These are phyloP conservation scores for Pleoardoris graminearum DNA, from an alignment of 2,329 filamentous ascomycete genomes.

Conservation along the genomic window DNA sequence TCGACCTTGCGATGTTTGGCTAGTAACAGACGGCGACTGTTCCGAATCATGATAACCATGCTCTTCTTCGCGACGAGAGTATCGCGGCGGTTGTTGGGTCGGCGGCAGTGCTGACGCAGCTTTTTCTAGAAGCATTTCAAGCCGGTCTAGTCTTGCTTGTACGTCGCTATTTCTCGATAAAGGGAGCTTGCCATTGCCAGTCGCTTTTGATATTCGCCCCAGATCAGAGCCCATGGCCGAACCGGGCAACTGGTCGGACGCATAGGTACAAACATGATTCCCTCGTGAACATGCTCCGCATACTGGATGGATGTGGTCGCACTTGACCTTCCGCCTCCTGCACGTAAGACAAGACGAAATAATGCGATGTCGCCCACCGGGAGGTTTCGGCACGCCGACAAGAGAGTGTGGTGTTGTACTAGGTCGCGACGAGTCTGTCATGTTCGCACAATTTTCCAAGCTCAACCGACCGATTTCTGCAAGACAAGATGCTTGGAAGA, in stretches of 20 bases:
- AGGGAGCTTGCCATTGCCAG: conserved; percentile 24
- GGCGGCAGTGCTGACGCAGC: conserved; percentile 31
- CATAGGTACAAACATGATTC: conserved; percentile 43
- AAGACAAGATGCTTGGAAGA: not conserved
- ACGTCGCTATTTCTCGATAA: conserved; percentile 36
- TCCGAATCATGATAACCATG: conserved; percentile 27
- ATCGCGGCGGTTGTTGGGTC: conserved; percentile 13
- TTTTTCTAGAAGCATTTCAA: conserved; percentile 42
- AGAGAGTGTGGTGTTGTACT: conserved; percentile 29
- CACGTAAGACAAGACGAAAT: conserved; percentile 47
- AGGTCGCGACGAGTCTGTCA: conserved; percentile 30
- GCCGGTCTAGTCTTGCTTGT: conserved; percentile 42
- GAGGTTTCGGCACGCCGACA: conserved; percentile 25
- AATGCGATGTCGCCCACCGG: conserved; percentile 40
- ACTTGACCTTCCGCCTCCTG: conserved; percentile 44
- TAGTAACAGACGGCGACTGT: conserved; percentile 37
- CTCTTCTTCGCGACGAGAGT: conserved; percentile 23
- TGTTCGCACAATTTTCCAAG: conserved; percentile 12
- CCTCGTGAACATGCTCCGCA: conserved; percentile 45
- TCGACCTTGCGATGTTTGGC: conserved; percentile 38
- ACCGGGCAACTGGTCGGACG: conserved; percentile 27
- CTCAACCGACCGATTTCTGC: not conserved
- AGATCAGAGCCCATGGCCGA: conserved; percentile 13
- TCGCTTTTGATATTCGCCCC: conserved; percentile 34
- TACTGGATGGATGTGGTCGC: conserved; percentile 44